These are phyloP conservation scores for Nepenthes mirabilis DNA, from an alignment of 148 eudicot genomes.

Conservation along the genomic window DNA sequence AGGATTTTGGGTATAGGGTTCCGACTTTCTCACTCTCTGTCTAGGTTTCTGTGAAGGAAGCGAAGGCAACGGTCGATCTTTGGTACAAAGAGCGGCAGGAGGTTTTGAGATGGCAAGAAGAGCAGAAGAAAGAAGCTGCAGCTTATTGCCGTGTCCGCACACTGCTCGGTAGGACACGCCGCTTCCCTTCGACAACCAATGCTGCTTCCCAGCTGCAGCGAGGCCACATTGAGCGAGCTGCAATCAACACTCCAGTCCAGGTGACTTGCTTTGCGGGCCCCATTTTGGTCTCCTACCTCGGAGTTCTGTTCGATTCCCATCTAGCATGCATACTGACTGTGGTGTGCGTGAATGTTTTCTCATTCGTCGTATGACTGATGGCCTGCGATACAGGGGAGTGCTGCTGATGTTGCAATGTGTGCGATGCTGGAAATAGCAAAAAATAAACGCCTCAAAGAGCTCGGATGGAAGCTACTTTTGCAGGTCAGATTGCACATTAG, in stretches of 20 bases:
- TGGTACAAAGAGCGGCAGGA: conserved; percentile 92
- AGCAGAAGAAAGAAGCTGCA: conserved; percentile 59
- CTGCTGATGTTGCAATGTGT: conserved; percentile 99
- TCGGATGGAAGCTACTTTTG: conserved; percentile 86
- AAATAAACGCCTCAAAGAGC: conserved; percentile 58
- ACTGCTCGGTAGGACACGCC: conserved; percentile 75
- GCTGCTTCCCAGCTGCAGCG: conserved; percentile 35
- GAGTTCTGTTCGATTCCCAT: too few relatives aligned
- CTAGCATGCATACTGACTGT: neutral
- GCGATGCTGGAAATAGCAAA: conserved; percentile 84
- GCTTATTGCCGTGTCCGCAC: conserved; percentile 44
- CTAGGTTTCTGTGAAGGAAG: conserved; percentile 86
- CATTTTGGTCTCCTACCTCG: too few relatives aligned
- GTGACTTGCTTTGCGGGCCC: conserved; percentile 13
- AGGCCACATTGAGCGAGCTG: conserved; percentile 93
- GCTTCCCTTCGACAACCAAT: conserved; percentile 44
- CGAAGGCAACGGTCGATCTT: conserved; percentile 72
- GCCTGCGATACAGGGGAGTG: conserved; percentile 61
- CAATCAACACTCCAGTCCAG: conserved; percentile 98
- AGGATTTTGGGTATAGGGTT: neutral
- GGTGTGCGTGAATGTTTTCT: neutral
- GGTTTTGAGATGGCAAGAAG: conserved; percentile 73
- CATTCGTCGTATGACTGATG: neutral
- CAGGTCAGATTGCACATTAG: conserved; percentile 40
- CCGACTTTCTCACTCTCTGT: neutral